Evolutionary conservation across 1,284 basidiomycete genomes (phyloP), one percentile per base, ranked within the genome.

Genomic region (Heterobasidion annosum): DNA sequence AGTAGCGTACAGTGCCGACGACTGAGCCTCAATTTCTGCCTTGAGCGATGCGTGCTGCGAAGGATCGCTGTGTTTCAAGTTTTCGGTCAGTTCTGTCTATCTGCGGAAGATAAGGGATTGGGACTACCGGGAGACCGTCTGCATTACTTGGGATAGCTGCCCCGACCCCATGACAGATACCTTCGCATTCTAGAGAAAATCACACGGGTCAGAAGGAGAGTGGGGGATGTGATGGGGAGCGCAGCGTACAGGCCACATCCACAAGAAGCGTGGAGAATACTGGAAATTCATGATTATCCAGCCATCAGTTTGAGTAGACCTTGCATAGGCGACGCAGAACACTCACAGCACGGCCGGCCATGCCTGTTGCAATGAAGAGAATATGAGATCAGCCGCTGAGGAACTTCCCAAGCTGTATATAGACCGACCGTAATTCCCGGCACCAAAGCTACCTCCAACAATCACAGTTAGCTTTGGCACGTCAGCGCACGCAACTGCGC

Each of bases 91-190:
- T 32, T 50, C 40, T 18, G 34, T 33, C 12, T 48, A 12, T 48
- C n/a, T 33, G 16, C 15, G 50, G 40, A 48, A 37, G 51, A 43
- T 40, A 45, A 54, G 25, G 33, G 34, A 67, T 10, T 8, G 34
- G 15, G 15, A 10, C 77, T 32, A 90, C 88, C 81, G 88, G 34
- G 91, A 93, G 13, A 98, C 93, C 1, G 83, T 83, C 33, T 87
- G 76, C 94, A 98, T 98, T 52, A 98, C 94, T 65, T 89, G 85
- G 9, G 89, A 91, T 19, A 98, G 80, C 67, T 97, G 94, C 46
- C 86, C 90, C 2, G 91, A 91, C 46, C 95, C 94, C 95, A 98
- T 98, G 47, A 98, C 94, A n/a, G 88, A 91, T 2, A 97, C 88
- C 68, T 90, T 93, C 34, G 94, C 91, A 62, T 95, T 96, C 86